Percentiles rank a stretch among this genome's conserved stretches.
Conservation (phyloP, 1,139 yeast species). For the Geotrichum candidum region DNA sequence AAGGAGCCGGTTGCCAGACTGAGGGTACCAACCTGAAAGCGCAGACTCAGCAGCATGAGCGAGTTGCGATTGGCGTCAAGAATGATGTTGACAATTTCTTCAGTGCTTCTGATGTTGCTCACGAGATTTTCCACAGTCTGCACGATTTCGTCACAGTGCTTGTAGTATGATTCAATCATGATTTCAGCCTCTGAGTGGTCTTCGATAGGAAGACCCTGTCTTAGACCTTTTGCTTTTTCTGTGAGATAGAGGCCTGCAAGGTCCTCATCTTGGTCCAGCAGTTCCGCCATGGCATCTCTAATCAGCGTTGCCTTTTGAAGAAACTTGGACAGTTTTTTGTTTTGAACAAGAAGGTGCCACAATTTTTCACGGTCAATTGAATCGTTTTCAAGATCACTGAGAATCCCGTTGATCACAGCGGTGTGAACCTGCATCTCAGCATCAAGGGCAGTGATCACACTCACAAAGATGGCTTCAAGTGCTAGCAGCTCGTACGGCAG, state of each 20-base stretch:
- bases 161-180: conserved; percentile 85
- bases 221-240: conserved; percentile 37
- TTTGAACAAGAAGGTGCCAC: conserved; percentile 69
- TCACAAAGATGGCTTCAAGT: conserved; percentile 76
- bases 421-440: conserved; percentile 77
- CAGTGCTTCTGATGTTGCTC: conserved; percentile 84
- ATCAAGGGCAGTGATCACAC: conserved; percentile 75
- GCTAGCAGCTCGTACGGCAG: conserved; percentile 77
- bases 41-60: conserved; percentile 81
- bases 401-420: conserved; percentile 67
- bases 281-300: conserved; percentile 77
- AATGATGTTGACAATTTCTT: conserved; percentile 90
- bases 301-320: conserved; percentile 78
- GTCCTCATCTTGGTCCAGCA: conserved; percentile 88
- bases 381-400: conserved; percentile 76
- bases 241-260: conserved; percentile 77
- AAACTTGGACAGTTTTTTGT: conserved; percentile 74
- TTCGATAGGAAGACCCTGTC: conserved; percentile 41
- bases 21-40: conserved; percentile 80
- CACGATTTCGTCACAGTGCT: conserved; percentile 93
- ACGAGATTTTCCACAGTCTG: conserved; percentile 84
- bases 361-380: conserved; percentile 70
- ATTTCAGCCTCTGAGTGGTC: conserved; percentile 62
- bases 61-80: conserved; percentile 93
- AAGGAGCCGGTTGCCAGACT: conserved; percentile 81